phyloP scores from a whole-genome alignment of 164 flowering plant species.

The Kingdonia uniflora region DNA sequence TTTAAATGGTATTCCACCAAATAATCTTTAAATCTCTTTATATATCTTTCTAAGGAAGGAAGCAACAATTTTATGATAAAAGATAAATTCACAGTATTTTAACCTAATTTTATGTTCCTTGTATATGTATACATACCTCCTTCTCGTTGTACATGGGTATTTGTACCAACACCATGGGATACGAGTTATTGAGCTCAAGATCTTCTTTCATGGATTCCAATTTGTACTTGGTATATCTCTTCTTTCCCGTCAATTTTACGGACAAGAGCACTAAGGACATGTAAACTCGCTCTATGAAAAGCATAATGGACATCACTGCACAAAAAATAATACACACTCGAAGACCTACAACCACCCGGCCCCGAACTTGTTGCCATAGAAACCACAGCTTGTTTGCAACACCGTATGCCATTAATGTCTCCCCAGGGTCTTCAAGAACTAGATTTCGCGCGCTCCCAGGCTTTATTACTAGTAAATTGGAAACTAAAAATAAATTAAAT shows the following conservation, averaged over 20 bases:
- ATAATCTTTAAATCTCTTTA: no score
- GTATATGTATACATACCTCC: conserved; percentile 47
- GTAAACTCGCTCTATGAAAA: conserved; percentile 48
- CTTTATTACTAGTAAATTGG: no score
- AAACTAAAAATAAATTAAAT: no score
- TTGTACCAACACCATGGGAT: conserved; percentile 55
- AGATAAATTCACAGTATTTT: no score
- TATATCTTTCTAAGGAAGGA: no score
- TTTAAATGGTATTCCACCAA: no score
- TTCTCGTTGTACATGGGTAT: conserved; percentile 71
- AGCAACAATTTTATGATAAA: no score
- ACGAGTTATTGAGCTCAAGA: conserved; percentile 25
- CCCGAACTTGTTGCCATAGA: conserved; percentile 26
- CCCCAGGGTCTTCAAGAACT: conserved; percentile 14
- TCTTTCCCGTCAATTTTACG: conserved; percentile 34
- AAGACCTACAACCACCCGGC: conserved; percentile 27
- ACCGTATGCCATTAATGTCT: conserved; percentile 12
- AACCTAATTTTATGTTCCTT: no score
- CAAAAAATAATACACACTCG: conserved; percentile 27
- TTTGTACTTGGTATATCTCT: conserved; percentile 36
- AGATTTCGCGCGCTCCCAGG: conserved; percentile 24
- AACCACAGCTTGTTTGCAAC: conserved; percentile 16
- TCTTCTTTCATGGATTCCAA: conserved; percentile 33
- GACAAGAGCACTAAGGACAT: conserved; percentile 41
- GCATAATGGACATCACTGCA: conserved; percentile 53